Conservation (phyloP, 148 eudicot genomes). For the Euryodendron excelsum region DNA sequence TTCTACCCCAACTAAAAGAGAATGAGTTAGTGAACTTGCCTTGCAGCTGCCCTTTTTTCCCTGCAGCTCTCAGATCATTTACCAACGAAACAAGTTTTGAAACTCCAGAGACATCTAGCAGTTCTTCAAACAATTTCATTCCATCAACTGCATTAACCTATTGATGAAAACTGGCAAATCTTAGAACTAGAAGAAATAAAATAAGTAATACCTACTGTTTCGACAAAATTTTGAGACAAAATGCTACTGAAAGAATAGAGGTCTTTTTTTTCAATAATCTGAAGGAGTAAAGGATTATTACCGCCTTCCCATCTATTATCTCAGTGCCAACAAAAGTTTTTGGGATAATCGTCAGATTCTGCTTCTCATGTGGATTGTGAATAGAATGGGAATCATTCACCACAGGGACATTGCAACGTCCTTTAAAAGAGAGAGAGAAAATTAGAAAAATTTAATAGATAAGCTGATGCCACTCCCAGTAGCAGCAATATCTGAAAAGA, state of each 20-base stretch:
- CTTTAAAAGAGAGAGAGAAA: constrained; percentile 8
- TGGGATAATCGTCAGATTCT: constrained; percentile 30
- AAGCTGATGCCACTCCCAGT: neutral
- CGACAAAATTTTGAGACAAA: neutral
- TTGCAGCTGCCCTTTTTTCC: constrained; percentile 47
- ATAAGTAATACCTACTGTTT: neutral
- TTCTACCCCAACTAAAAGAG: neutral
- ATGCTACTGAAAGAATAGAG: neutral
- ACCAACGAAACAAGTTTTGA: constrained; percentile 37
- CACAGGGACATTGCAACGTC: constrained; percentile 16
- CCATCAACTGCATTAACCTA: constrained; percentile 56
- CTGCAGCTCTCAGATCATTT: constrained; percentile 54
- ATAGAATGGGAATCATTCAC: constrained; percentile 25
- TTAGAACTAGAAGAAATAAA: constrained; percentile 10
- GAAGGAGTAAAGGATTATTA: constrained; percentile 25
- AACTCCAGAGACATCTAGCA: constrained; percentile 41
- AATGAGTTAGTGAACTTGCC: constrained; percentile 28
- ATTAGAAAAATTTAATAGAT: neutral
- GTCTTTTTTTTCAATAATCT: neutral
- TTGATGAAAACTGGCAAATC: neutral
- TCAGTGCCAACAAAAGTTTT: constrained; percentile 45
- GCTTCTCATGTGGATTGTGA: constrained; percentile 23
- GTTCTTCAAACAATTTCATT: constrained; percentile 41
- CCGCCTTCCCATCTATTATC: constrained; percentile 46
- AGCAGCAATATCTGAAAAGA: constrained; percentile 5